Evolutionary conservation across 257 asterid genomes (phyloP).

Genomic region (Lycium barbarum): DNA sequence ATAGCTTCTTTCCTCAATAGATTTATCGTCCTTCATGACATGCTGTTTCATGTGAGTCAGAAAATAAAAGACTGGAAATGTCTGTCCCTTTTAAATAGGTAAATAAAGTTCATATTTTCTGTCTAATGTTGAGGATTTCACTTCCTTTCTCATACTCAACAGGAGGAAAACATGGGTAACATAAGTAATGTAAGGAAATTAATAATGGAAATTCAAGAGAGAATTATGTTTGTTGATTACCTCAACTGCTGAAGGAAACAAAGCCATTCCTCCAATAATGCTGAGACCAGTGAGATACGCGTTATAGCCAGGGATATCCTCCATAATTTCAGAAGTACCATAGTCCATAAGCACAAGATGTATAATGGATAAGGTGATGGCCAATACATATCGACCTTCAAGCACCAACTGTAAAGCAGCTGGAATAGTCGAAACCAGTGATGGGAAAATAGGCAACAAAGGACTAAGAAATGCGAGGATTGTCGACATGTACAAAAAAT

Average conservation of each 20-base stretch:
- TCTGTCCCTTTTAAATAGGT: neutral
- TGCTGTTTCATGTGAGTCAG: neutral
- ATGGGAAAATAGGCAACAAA: constrained; percentile 77
- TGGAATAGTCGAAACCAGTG: constrained; percentile 82
- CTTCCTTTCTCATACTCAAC: neutral
- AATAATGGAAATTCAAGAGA: neutral
- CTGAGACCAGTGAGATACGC: constrained; percentile 95
- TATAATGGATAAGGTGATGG: constrained; percentile 57
- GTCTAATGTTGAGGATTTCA: neutral
- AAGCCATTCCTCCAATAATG: constrained; percentile 96
- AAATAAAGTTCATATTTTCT: constrained; percentile 3
- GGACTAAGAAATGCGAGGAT: constrained; percentile 82
- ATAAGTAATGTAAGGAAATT: neutral
- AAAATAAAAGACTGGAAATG: neutral
- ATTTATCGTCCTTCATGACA: neutral
- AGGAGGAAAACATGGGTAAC: neutral
- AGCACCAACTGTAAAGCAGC: constrained; percentile 76
- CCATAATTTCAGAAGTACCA: constrained; percentile 77
- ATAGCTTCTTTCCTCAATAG: neutral
- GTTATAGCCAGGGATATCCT: constrained; percentile 85
- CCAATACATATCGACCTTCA: constrained; percentile 78
- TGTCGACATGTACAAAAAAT: constrained; percentile 87
- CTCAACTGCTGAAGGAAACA: constrained; percentile 89
- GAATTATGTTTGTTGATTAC: constrained; percentile 41
- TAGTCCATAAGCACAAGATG: constrained; percentile 87